These are phyloP conservation scores for Castanospermum australe DNA, from an alignment of 306 rosid species.

Conservation along the genomic window DNA sequence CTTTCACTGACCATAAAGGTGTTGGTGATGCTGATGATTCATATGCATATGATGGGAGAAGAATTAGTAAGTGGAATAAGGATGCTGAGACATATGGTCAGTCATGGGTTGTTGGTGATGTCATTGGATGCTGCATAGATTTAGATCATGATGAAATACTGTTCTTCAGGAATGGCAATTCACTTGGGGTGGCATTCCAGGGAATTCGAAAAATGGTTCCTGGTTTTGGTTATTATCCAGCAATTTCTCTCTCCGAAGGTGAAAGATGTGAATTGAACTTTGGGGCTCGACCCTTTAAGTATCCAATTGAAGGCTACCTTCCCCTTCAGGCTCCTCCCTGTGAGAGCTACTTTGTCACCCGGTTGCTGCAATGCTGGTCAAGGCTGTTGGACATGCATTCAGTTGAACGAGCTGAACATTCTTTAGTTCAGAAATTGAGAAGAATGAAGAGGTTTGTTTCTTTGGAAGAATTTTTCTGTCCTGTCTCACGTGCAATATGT, in stretches of 20 bases:
- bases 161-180: slow-evolving; percentile 81
- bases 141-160: slow-evolving; percentile 76
- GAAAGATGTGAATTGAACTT: slow-evolving; percentile 91
- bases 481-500: slow-evolving; percentile 70
- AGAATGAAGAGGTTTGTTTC: slow-evolving; percentile 80
- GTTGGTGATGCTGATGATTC: slow-evolving; percentile 97
- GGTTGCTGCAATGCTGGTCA: slow-evolving; percentile 74
- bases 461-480: slow-evolving; percentile 66
- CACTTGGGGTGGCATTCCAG: slow-evolving; percentile 87
- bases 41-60: slow-evolving; percentile 96
- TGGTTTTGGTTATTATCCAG: slow-evolving; percentile 86
- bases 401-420: slow-evolving; percentile 56
- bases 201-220: slow-evolving; percentile 85
- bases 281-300: slow-evolving; percentile 86
- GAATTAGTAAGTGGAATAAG: slow-evolving; percentile 92
- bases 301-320: slow-evolving; percentile 74
- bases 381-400: slow-evolving; percentile 79
- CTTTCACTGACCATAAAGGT: slow-evolving; percentile 87
- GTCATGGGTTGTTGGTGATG: slow-evolving; percentile 96
- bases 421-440: slow-evolving; percentile 75
- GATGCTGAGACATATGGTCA: slow-evolving; percentile 82
- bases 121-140: slow-evolving; percentile 97
- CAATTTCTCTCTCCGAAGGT: slow-evolving; percentile 91
- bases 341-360: slow-evolving; percentile 42
- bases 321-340: slow-evolving; percentile 84